Evolutionary conservation across 306 rosid genomes (phyloP), one percentile per base, ranked within the genome.

Genomic region (Acacia crassicarpa): DNA sequence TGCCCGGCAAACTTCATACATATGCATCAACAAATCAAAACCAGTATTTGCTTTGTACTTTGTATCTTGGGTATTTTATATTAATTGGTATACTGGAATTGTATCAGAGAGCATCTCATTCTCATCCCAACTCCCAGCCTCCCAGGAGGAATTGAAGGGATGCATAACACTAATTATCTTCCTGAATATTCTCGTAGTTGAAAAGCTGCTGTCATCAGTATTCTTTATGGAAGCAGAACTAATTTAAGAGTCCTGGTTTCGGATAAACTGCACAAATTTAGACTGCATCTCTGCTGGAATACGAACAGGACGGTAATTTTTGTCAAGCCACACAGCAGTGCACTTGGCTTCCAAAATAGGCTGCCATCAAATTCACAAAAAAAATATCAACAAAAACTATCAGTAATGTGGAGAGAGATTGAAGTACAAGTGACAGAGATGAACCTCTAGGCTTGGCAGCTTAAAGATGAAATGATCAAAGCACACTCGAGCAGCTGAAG

Each of bases 381-480:
- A 27, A 59, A 46, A 51, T 46, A 81, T 84, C 80, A 74, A 69
- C 46, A 81, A 22, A 78, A 62, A 46, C 41, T 70, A 41, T 76
- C 54, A 19, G 56, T 53, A 41, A 67, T 75, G 72, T 27, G 35
- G 49, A 44, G 10, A 51, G 69, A 58, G 44, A 43, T 17, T 67
- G 70, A 7, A 62, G 6, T 58, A 41, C 44, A 35, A 78, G 76
- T 32, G 67, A 25, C 22, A 45, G 27, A 38, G 70, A 83, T 68
- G 76, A 72, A 95, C 99, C 97, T 93, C 98, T 83, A 79, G 90
- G 85, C 87, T 85, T 72, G 98, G 97, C 66, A 93, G 92, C 91
- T 89, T 95, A 83, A 81, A 85, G 83, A 95, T 89, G 84, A 86
- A 82, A 79, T 92, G 92, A 71, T 95, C 95, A 33, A 93, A 72